Evolutionary conservation across 2,329 filamentous ascomycete species (phyloP).

Genomic region (Verticillium nonalfalfae): DNA sequence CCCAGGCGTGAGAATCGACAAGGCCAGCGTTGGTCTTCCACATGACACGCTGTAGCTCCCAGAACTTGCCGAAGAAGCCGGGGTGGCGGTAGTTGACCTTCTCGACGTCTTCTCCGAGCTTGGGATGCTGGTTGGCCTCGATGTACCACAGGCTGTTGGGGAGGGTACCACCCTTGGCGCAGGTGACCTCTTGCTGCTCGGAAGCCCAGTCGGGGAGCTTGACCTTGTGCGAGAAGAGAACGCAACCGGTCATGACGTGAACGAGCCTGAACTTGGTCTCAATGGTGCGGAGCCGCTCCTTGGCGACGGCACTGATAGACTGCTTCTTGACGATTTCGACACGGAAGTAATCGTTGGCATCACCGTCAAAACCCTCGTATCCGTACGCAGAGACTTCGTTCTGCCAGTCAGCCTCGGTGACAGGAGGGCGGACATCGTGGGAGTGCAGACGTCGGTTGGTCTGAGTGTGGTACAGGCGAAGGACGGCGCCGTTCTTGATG

Average conservation of each 20-base stretch:
- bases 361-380: constrained; percentile 92
- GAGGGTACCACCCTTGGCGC: constrained; percentile 81
- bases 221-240: constrained; percentile 96
- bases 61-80: constrained; percentile 96
- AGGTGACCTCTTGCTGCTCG: constrained; percentile 99
- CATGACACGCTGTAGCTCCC: constrained; percentile 96
- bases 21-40: constrained; percentile 97
- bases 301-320: constrained; percentile 72
- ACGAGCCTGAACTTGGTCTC: constrained; percentile 94
- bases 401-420: constrained; percentile 89
- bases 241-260: constrained; percentile 94
- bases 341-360: constrained; percentile 93
- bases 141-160: constrained; percentile 98
- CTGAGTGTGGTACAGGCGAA: constrained; percentile 76
- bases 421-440: constrained; percentile 82
- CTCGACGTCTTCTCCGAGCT: constrained; percentile 68
- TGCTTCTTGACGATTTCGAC: constrained; percentile 90
- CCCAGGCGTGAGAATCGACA: constrained; percentile 95
- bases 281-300: constrained; percentile 84
- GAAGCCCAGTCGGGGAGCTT: constrained; percentile 98
- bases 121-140: constrained; percentile 81
- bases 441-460: constrained; percentile 92
- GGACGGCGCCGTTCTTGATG: constrained; percentile 72
- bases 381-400: constrained; percentile 96
- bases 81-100: constrained; percentile 95